These are phyloP conservation scores for Wickerhamiella occidentalis DNA, from an alignment of 805 yeast species.

Conservation along the genomic window DNA sequence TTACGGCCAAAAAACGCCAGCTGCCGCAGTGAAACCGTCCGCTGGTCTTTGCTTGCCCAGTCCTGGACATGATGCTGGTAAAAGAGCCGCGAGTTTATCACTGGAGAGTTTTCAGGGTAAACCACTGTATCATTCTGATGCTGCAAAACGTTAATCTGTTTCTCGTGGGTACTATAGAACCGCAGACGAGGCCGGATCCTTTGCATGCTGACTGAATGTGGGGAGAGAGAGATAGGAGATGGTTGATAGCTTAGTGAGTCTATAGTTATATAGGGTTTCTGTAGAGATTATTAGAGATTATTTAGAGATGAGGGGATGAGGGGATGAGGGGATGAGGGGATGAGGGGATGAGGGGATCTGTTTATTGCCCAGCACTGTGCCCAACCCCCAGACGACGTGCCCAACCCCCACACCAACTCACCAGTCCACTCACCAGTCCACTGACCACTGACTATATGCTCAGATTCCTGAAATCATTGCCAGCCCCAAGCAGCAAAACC, in stretches of 20 bases:
- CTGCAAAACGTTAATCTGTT: slow-evolving; percentile 12
- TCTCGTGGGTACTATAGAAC: slow-evolving; percentile 10
- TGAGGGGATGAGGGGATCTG: too few relatives aligned
- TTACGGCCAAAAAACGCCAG: slow-evolving; percentile 79
- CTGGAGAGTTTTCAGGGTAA: slow-evolving; percentile 29
- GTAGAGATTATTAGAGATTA: too few relatives aligned
- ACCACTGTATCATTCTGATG: slow-evolving; percentile 16
- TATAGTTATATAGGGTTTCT: too few relatives aligned
- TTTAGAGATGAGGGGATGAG: too few relatives aligned
- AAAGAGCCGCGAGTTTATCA: slow-evolving; percentile 61
- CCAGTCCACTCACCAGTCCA: too few relatives aligned
- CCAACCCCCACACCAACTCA: too few relatives aligned
- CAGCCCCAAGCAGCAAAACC: slow-evolving; percentile 4
- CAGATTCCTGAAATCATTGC: slow-evolving; percentile 4
- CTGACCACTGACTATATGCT: background rate
- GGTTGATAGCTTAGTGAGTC: too few relatives aligned
- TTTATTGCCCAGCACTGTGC: too few relatives aligned
- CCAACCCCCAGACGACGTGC: too few relatives aligned
- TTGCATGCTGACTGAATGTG: slow-evolving; percentile 2
- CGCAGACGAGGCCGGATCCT: slow-evolving; percentile 4
- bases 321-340: too few relatives aligned
- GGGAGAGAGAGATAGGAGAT: too few relatives aligned
- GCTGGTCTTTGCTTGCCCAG: slow-evolving; percentile 57
- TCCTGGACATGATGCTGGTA: slow-evolving; percentile 61
- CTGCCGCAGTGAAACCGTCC: slow-evolving; percentile 83